These are phyloP conservation scores for Allium sativum DNA, from an alignment of 106 monocot species.

Conservation along the genomic window DNA sequence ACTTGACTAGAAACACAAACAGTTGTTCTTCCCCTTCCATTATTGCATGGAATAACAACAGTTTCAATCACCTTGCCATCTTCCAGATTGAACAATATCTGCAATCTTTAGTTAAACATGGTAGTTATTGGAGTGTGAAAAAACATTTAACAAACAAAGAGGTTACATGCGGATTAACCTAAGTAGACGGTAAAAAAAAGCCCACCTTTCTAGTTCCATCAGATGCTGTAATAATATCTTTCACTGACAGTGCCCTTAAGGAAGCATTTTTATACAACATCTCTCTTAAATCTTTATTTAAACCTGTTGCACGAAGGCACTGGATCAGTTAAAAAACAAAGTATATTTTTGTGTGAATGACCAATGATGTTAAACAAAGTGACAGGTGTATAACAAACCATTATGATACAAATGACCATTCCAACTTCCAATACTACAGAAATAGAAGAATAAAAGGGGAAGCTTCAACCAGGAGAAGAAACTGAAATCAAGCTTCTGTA, in stretches of 20 bases:
- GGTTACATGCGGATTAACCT: too few relatives aligned
- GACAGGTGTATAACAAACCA: too few relatives aligned
- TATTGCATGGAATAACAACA: conserved; percentile 74
- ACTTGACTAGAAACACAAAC: conserved; percentile 99
- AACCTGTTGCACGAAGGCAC: conserved; percentile 31
- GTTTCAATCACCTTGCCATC: conserved; percentile 88
- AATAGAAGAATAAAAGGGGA: too few relatives aligned
- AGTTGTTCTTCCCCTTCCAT: conserved; percentile 84
- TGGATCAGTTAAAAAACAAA: not conserved
- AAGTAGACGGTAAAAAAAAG: conserved; percentile 4
- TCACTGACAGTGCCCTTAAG: conserved; percentile 59
- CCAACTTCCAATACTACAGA: too few relatives aligned
- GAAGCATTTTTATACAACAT: conserved; percentile 61
- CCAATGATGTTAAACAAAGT: too few relatives aligned
- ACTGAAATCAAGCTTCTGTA: too few relatives aligned
- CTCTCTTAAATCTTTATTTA: conserved; percentile 79
- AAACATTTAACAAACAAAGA: not conserved
- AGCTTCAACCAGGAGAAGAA: too few relatives aligned
- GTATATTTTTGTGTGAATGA: not conserved
- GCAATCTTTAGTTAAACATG: conserved; percentile 45
- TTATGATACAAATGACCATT: too few relatives aligned
- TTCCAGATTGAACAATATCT: conserved; percentile 87
- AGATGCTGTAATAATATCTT: conserved; percentile 61
- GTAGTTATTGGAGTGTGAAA: conserved; percentile 32
- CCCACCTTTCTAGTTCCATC: conserved; percentile 90